phyloP scores from a whole-genome alignment of 306 rosid species.

The Purshia tridentata region DNA sequence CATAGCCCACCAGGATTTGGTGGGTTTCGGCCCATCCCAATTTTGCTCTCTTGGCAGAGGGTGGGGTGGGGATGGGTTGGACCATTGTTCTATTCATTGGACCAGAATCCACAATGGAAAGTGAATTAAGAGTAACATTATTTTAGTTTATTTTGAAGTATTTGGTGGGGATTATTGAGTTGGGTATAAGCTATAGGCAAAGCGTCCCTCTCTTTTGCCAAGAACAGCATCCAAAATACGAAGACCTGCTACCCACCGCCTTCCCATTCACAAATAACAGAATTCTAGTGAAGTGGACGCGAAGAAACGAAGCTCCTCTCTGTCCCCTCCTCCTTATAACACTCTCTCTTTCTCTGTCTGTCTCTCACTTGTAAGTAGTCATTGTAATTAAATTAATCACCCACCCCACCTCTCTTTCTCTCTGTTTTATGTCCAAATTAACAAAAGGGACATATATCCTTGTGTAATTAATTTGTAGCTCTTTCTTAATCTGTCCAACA shows the following conservation, averaged over 20 bases:
- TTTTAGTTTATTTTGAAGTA: no score
- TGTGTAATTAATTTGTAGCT: neutral
- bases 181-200: slow-evolving; percentile 24
- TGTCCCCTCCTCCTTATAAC: slow-evolving; percentile 21
- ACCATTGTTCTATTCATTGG: neutral
- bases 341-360: slow-evolving; percentile 13
- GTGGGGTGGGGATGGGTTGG: neutral
- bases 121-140: no score
- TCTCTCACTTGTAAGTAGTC: neutral
- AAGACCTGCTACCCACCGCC: slow-evolving; percentile 48
- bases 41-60: no score
- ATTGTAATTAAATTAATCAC: neutral
- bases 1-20: no score
- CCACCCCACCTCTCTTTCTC: neutral
- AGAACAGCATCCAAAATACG: slow-evolving; percentile 6
- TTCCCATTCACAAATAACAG: slow-evolving; percentile 44
- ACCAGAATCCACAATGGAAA: no score
- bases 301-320: slow-evolving; percentile 83
- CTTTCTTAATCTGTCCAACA: neutral
- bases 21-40: no score
- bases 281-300: slow-evolving; percentile 98
- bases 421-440: slow-evolving; percentile 1
- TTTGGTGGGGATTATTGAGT: neutral
- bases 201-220: slow-evolving; percentile 45
- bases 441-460: neutral